Conservation (phyloP, 352 stramenopile genomes). For the Globisporangium paroecandrum region DNA sequence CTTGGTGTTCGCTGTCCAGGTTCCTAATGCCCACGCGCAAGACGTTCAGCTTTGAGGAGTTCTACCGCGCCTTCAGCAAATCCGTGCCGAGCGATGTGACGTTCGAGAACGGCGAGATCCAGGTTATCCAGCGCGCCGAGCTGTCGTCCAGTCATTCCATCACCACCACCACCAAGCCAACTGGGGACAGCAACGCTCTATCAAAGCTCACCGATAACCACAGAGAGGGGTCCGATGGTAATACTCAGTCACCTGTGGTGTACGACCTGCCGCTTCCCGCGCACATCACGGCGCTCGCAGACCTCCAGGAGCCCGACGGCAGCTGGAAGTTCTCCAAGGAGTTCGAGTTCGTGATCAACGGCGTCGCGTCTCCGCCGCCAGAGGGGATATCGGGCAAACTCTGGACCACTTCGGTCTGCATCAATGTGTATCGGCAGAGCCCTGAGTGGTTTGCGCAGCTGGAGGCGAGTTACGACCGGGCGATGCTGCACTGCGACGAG, state of each 20-base stretch:
- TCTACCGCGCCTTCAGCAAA: constrained; percentile 61
- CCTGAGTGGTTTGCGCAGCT: constrained; percentile 62
- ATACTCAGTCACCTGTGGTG: constrained; percentile 9
- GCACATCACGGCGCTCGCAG: constrained; percentile 38
- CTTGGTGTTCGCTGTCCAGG: not conserved
- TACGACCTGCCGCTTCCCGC: constrained; percentile 28
- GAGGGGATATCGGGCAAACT: constrained; percentile 48
- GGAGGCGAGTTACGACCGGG: constrained; percentile 48
- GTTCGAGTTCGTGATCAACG: constrained; percentile 55
- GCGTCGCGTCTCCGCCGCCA: constrained; percentile 32
- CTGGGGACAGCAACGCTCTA: not conserved
- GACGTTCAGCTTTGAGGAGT: constrained; percentile 55
- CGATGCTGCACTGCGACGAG: constrained; percentile 62
- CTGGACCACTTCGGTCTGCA: constrained; percentile 57
- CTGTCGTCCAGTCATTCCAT: not conserved
- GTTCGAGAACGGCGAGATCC: constrained; percentile 36
- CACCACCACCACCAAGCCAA: not conserved
- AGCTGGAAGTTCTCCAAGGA: constrained; percentile 60
- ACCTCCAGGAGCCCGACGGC: constrained; percentile 54
- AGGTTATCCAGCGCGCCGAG: constrained; percentile 25
- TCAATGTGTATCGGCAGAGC: constrained; percentile 52
- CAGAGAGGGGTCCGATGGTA: not conserved
- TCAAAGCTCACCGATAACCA: not conserved
- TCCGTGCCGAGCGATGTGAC: constrained; percentile 45
- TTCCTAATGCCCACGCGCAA: not conserved